These are phyloP conservation scores for Abrus precatorius DNA, from an alignment of 306 rosid genomes.

Conservation along the genomic window DNA sequence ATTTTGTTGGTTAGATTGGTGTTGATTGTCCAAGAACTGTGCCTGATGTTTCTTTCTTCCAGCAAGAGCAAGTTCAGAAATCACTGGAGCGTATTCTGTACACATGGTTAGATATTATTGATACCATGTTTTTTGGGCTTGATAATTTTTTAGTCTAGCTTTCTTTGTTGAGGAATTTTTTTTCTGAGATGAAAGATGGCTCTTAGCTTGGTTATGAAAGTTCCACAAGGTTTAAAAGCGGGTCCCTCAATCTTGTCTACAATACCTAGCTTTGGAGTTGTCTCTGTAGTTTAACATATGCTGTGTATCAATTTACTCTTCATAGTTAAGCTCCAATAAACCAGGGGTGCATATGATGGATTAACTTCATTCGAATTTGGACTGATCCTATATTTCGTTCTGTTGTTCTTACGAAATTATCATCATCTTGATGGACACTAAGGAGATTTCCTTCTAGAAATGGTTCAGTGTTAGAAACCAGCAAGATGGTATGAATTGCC, in stretches of 20 bases:
- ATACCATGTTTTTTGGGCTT: conserved; percentile 7
- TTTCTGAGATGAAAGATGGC: conserved; percentile 22
- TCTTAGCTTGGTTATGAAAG: conserved; percentile 32
- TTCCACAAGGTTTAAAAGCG: conserved; percentile 1
- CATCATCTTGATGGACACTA: conserved; percentile 20
- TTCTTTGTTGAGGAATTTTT: conserved; percentile 33
- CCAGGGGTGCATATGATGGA: neutral
- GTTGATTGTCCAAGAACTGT: conserved; percentile 98
- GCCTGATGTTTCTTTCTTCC: conserved; percentile 93
- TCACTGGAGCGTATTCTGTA: conserved; percentile 94
- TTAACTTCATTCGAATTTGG: neutral
- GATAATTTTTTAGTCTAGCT: conserved; percentile 25
- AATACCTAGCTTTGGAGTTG: conserved; percentile 5
- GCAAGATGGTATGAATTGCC: conserved; percentile 12
- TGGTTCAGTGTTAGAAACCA: conserved; percentile 22
- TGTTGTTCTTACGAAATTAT: neutral
- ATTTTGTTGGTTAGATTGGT: conserved; percentile 63
- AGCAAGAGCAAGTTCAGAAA: conserved; percentile 87
- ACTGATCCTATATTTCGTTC: conserved; percentile 6
- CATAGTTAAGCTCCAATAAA: neutral
- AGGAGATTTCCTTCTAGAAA: conserved; percentile 36
- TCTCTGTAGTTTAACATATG: neutral
- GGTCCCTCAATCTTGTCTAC: conserved; percentile 29
- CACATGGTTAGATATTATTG: conserved; percentile 69
- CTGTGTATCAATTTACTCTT: neutral